Evolutionary conservation across 345 rosid genomes (phyloP), one percentile per base, ranked within the genome.

Genomic region (Eucalyptus erythrocorys): DNA sequence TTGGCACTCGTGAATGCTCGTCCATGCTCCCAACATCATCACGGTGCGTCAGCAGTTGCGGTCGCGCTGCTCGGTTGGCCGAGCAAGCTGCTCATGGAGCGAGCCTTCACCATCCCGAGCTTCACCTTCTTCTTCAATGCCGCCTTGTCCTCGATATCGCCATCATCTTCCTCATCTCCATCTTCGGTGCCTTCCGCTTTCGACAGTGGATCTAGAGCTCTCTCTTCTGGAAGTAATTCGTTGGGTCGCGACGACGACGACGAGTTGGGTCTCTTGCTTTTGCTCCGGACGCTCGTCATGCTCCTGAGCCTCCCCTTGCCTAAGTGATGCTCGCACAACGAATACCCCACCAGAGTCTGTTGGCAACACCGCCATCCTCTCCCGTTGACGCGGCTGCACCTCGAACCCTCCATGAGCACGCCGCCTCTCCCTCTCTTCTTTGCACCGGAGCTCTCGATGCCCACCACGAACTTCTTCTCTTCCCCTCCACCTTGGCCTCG

Each of bases 331-430:
- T 96, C 99, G 85, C 99, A 98, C 43, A 98, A 96, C 2, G 99
- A 97, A 90, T 98, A 98, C 9, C 99, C 99, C 47, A 94, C 96
- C 49, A 98, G 96, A 11, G 99, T 98, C 91, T 93, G 99, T 55
- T 97, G 99, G 87, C 97, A 94, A 79, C 99, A 98, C 89, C 99
- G 93, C 99, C 99, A 97, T 82, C 99, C 99, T 90, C 98, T 92
- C 49, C 99, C 99, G 48, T 98, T 98, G 27, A 96, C 98, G 5
- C 99, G 96, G 90, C 98, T 98, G 93, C 99, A 98, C 90, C 99
- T 85, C 48, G 99, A 97, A 45, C 98, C 99, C 89, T 94, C 97
- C 96, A 95, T 91, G 11, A 96, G 86, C 61, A 89, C 92, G 89
- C 94, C 94, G 34, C 94, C 94, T 51, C 88, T 94, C 68, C 93